These are phyloP conservation scores for Gossypium arboreum DNA, from an alignment of 345 rosid species.

Conservation along the genomic window DNA sequence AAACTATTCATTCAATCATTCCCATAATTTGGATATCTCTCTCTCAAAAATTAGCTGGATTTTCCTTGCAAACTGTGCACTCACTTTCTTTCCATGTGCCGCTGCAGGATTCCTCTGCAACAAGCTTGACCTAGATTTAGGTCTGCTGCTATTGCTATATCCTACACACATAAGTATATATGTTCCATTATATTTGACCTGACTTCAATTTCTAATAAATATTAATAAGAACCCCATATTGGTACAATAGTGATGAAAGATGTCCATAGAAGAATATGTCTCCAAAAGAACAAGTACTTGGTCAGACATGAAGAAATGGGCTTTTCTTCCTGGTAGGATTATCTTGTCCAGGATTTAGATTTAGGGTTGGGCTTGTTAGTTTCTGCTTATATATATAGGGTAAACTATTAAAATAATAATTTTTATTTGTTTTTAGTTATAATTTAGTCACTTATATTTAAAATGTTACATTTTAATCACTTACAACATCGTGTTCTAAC, in stretches of 20 bases:
- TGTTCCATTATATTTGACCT: not conserved
- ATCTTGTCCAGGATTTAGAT: not conserved
- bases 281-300: too few species aligned
- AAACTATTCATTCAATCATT: not conserved
- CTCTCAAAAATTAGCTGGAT: constrained; percentile 6
- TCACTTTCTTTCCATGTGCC: not conserved
- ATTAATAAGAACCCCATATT: too few species aligned
- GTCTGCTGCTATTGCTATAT: not conserved
- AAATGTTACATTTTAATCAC: too few species aligned
- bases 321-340: not conserved
- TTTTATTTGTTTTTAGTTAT: too few species aligned
- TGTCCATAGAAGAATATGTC: too few species aligned
- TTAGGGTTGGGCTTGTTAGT: not conserved
- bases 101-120: not conserved
- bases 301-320: not conserved
- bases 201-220: too few species aligned
- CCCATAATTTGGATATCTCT: not conserved
- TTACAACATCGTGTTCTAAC: too few species aligned
- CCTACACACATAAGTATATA: not conserved
- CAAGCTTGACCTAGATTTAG: not conserved
- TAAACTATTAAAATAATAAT: too few species aligned
- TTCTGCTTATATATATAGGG: too few species aligned
- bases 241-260: too few species aligned
- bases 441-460: too few species aligned
- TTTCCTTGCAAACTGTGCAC: not conserved